A percentile compares a stretch with the other conserved stretches of the same genome.
phyloP scores from a whole-genome alignment of 495 filamentous ascomycete genomes.

The Tuber borchii region DNA sequence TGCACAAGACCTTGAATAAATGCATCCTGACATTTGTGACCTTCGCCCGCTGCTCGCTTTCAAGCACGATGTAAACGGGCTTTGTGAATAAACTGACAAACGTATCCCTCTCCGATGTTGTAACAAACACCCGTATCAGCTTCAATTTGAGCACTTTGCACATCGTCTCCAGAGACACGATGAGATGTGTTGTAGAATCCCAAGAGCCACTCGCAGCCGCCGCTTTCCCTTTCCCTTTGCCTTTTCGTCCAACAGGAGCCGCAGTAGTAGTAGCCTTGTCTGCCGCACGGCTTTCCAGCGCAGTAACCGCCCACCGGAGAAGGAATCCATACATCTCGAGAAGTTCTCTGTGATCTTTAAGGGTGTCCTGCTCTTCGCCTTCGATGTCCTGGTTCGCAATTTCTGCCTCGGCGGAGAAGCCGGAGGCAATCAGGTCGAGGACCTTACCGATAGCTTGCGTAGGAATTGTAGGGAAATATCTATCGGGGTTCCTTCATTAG shows the following conservation, averaged over 20 bases:
- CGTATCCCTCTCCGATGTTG: constrained; percentile 92
- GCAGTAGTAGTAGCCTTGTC: constrained; percentile 71
- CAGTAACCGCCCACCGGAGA: constrained; percentile 87
- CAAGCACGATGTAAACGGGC: constrained; percentile 87
- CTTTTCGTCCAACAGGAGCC: constrained; percentile 46
- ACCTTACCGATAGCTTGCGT: constrained; percentile 80
- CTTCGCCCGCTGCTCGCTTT: constrained; percentile 90
- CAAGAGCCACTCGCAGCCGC: constrained; percentile 51
- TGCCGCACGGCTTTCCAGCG: constrained; percentile 84
- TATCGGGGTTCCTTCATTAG: constrained; percentile 47
- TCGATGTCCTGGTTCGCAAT: constrained; percentile 78
- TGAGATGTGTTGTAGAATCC: constrained; percentile 83
- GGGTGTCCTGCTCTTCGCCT: constrained; percentile 77
- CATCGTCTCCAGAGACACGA: constrained; percentile 84
- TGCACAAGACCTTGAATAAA: constrained; percentile 90
- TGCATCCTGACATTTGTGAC: constrained; percentile 89
- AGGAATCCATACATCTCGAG: constrained; percentile 94
- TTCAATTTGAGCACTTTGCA: constrained; percentile 93
- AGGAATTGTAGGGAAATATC: constrained; percentile 75
- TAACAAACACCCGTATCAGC: constrained; percentile 83
- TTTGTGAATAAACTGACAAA: constrained; percentile 88
- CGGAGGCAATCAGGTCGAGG: constrained; percentile 86
- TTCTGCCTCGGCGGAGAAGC: constrained; percentile 87
- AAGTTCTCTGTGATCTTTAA: constrained; percentile 78
- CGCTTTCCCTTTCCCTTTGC: constrained; percentile 71